Base-by-base conservation (phyloP, 768 basidiomycete species). In the Tubosaeta sp. region DNA sequence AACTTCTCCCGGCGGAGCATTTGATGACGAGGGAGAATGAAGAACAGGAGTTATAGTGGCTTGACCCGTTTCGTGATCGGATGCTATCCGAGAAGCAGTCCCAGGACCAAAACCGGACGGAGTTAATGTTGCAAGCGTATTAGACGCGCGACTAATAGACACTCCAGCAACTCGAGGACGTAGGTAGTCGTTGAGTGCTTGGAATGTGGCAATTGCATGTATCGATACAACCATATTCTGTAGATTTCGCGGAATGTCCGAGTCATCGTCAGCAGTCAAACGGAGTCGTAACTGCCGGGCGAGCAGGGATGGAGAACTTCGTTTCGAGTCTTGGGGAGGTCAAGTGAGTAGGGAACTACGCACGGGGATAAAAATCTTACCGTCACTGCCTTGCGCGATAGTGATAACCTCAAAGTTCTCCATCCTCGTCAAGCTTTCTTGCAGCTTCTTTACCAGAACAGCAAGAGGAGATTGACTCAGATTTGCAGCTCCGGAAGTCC, bases 161-260 rank as follows among this genome's bases (percentile, higher is more conserved):
- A 88, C 65, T 0, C 91, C 90, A 6, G 91, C 76, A 31, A 97
- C 86, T 4, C 92, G 82, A 25, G 95, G 95, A 1, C 93, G 86
- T 12, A 98, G 81, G 67, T 97, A 99, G 67, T 97, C 95, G 63
- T 97, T 91, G 29, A 98, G 78, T 1, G 95, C 94, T 67, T 97
- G 93, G 80, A 98, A 93, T 1, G 94, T 97, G 1, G 97, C 95
- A 56, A 98, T 97, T 6, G 95, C 95, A 65, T 98, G 95, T 55
- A 98, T 98, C 7, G 95, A 97, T 19, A 98, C 91, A 35, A 93
- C 91, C 63, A 98, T 90, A 59, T 91, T 94, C 62, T 88, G 88
- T 32, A 91, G 73, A 64, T 81, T 86, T 50, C 86, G 84, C 16
- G 97, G 95, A 19, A 95, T 81, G 58, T 94, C 93, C 0, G 88